These are phyloP conservation scores for Astrephomene gubernaculifera DNA, from an alignment of 139 green algal genomes.

Conservation along the genomic window DNA sequence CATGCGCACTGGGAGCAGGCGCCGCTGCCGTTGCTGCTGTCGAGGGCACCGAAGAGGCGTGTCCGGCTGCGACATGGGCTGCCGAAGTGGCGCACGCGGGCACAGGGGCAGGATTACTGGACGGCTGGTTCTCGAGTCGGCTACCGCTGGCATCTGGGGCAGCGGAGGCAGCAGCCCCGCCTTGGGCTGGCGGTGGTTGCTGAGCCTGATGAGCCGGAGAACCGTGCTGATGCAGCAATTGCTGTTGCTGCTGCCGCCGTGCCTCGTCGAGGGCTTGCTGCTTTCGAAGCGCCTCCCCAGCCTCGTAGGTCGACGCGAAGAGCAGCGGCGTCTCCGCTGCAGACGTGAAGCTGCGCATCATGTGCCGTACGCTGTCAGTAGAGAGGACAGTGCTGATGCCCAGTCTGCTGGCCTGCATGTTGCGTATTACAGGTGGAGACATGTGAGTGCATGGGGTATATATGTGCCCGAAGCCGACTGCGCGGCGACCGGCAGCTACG, in stretches of 20 bases:
- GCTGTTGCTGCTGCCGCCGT: background rate
- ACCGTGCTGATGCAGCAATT: background rate
- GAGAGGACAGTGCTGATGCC: slow-evolving; percentile 92
- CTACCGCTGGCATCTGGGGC: no score
- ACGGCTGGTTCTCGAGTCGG: no score
- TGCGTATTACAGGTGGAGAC: no score
- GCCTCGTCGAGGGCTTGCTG: slow-evolving; percentile 16
- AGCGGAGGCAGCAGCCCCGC: no score
- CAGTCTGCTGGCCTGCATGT: slow-evolving; percentile 72
- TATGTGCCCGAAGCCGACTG: no score
- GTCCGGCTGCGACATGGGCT: no score
- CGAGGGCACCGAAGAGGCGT: background rate
- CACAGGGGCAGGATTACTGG: no score
- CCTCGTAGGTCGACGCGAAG: slow-evolving; percentile 93
- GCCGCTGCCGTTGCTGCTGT: background rate
- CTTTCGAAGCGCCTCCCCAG: slow-evolving; percentile 57
- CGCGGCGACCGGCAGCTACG: no score
- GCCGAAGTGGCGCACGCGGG: no score
- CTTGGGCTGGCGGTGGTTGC: no score
- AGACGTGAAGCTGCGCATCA: slow-evolving; percentile 77
- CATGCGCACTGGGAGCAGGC: background rate
- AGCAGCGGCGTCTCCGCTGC: slow-evolving; percentile 79
- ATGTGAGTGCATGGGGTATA: no score
- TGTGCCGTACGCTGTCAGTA: slow-evolving; percentile 90
- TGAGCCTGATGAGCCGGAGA: background rate